Evolutionary conservation across 2,329 filamentous ascomycete species (phyloP).

Genomic region (Trichoderma harzianum): DNA sequence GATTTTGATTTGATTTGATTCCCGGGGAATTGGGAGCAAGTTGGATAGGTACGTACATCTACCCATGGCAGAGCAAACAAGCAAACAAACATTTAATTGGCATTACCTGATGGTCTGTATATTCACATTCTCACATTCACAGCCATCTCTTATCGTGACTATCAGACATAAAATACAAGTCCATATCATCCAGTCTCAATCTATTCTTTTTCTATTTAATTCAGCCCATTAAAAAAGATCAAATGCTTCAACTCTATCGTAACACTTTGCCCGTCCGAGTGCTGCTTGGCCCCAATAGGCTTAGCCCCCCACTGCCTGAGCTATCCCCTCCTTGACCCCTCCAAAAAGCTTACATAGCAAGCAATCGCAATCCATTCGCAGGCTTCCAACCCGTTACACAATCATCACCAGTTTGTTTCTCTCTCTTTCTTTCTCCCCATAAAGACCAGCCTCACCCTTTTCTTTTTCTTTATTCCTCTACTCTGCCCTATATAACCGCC

Average conservation of each 20-base stretch:
- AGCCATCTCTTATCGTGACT: not conserved
- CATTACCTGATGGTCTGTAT: not conserved
- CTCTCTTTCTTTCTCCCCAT: not conserved
- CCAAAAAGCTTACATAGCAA: not conserved
- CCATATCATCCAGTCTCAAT: not conserved
- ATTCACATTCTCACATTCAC: not conserved
- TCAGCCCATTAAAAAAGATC: not conserved
- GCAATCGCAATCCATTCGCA: not conserved
- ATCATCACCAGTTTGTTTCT: not conserved
- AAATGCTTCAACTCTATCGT: not conserved
- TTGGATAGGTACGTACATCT: not conserved
- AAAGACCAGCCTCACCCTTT: not conserved
- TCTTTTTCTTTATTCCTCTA: not conserved
- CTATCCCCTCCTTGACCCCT: not conserved
- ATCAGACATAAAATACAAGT: not conserved
- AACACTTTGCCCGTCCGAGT: not conserved
- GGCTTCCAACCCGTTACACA: slow-evolving; percentile 10
- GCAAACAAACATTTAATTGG: not conserved
- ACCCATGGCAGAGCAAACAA: not conserved
- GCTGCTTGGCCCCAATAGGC: slow-evolving; percentile 1
- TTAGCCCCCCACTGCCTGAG: not conserved
- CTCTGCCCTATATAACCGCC: not conserved
- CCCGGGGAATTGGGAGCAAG: too few species aligned
- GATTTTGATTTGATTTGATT: not conserved
- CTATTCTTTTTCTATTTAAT: not conserved